Conservation (phyloP, 2,329 filamentous ascomycete species). For the Trichoderma sp. region DNA sequence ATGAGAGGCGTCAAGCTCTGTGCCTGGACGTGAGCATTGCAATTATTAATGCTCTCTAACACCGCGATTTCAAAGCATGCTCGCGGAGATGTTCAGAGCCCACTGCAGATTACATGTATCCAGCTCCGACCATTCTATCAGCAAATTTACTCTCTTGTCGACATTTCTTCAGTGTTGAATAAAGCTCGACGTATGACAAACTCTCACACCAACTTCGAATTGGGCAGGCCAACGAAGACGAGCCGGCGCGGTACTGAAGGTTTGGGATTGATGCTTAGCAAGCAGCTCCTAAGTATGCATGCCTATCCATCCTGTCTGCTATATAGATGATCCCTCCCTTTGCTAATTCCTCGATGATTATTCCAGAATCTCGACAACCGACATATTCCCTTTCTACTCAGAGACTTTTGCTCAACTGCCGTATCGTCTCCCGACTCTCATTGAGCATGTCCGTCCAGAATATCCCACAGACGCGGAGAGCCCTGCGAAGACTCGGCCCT, state of each 20-base stretch:
- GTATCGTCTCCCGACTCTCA: background rate
- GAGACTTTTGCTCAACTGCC: background rate
- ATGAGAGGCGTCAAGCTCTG: too few relatives aligned
- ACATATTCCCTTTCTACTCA: too few relatives aligned
- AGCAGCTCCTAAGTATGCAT: background rate
- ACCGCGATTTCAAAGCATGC: too few relatives aligned
- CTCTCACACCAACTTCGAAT: background rate
- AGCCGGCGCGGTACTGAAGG: background rate
- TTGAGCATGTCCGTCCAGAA: background rate
- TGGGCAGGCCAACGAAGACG: background rate
- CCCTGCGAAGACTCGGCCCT: conserved; percentile 12
- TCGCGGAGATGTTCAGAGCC: too few relatives aligned
- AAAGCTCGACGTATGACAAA: background rate
- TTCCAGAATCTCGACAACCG: background rate
- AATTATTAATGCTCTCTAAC: too few relatives aligned
- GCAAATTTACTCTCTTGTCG: background rate
- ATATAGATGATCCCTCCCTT: background rate
- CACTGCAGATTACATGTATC: too few relatives aligned
- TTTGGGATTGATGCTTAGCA: background rate
- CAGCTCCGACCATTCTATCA: too few relatives aligned
- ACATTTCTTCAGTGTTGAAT: too few relatives aligned
- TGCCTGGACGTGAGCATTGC: too few relatives aligned
- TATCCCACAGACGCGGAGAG: conserved; percentile 12
- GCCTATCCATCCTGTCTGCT: background rate
- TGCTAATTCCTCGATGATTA: background rate